These are phyloP conservation scores for Candida qinlingensis DNA, from an alignment of 805 yeast species.

Conservation along the genomic window DNA sequence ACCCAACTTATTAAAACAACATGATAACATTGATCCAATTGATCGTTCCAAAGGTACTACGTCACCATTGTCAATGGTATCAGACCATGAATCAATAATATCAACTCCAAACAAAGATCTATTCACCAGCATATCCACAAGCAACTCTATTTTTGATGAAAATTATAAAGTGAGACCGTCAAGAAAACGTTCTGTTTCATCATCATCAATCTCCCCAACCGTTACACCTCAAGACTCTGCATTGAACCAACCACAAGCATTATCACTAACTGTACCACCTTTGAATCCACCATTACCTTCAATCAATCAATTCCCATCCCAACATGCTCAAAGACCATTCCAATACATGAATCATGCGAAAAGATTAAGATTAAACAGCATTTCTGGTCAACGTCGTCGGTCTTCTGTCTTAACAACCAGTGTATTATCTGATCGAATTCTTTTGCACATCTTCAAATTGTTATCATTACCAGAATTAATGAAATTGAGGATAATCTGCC, in stretches of 20 bases:
- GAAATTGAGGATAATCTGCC: conserved; percentile 53
- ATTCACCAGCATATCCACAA: not conserved
- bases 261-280: conserved; percentile 32
- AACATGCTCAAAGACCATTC: conserved; percentile 29
- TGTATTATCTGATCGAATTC: conserved; percentile 55
- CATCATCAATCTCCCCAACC: conserved; percentile 5
- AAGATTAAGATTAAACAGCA: conserved; percentile 42
- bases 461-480: conserved; percentile 55
- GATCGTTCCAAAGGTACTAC: conserved; percentile 4
- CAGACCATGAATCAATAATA: not conserved
- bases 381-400: conserved; percentile 39
- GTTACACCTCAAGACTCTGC: not conserved
- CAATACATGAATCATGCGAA: conserved; percentile 52
- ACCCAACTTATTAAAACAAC: not conserved
- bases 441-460: conserved; percentile 47
- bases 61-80: conserved; percentile 5
- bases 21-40: conserved; percentile 1
- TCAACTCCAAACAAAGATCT: not conserved
- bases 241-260: conserved; percentile 4
- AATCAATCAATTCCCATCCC: conserved; percentile 28
- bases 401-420: conserved; percentile 55
- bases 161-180: conserved; percentile 6
- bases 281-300: conserved; percentile 35
- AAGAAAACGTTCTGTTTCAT: conserved; percentile 14
- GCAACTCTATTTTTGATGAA: not conserved